Base-by-base conservation (phyloP, 306 rosid species). In the Casuarina cunninghamiana region DNA sequence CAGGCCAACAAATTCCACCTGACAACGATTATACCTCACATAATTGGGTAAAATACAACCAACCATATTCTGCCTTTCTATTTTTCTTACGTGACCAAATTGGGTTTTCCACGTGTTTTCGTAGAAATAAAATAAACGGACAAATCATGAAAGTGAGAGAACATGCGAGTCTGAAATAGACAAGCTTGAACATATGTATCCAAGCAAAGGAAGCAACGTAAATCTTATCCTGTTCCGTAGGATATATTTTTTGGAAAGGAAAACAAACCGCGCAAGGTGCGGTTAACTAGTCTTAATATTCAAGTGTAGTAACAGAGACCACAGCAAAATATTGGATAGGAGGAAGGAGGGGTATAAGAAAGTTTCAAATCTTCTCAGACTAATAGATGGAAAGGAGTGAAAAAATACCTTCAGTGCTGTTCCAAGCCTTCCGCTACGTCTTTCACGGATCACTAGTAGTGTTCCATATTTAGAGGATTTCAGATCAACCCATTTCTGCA, bases 401-500 rank as follows among this genome's bases (percentile, higher is more conserved):
- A 35, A 21, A 76, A 46, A 53, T 84, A 94, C 98, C 97, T 95
- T 91, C 76, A 95, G 77, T 5, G 97, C 98, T 53, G 92, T 83
- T 68, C 98, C 97, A 79, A 89, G 93, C 88, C 97, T 89, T 77
- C 87, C 81, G 53, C 79, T 15, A 7, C 97, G 95, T 87, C 87
- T 91, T 83, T 95, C 98, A 1, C 87, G 93, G 45, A 82, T 75
- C 21, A 92, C 97, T 5, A 87, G 77, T 74, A 95, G 95, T 71
- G 89, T 86, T 82, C 97, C 97, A 74, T 87, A 92, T 74, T 88
- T 95, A 48, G 93, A 48, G 71, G 97, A 80, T 82, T 91, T 95
- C 73, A 88, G 86, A 48, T 92, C 89, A 54, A 91, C 97, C 98
- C 98, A 95, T 84, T 88, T 95, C 88, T 83, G 87, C 81, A 95